These are phyloP conservation scores for Xylaria sp. DNA, from an alignment of 2,329 filamentous ascomycete species.

Conservation along the genomic window DNA sequence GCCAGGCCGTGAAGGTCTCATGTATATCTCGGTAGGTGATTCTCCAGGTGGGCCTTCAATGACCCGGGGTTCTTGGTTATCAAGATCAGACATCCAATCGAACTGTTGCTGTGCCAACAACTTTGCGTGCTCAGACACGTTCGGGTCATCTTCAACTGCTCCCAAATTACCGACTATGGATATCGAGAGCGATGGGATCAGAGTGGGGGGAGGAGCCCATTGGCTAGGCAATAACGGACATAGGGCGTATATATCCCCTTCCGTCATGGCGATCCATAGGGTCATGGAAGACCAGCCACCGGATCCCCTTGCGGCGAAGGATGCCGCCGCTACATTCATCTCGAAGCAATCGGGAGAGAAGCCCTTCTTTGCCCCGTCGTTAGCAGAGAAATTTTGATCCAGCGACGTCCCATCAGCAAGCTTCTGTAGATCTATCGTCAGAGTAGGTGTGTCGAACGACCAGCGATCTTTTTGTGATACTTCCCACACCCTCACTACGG, in stretches of 20 bases:
- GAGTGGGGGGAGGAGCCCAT: slow-evolving; percentile 80
- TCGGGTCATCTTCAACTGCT: slow-evolving; percentile 68
- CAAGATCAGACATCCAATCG: slow-evolving; percentile 74
- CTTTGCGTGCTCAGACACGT: slow-evolving; percentile 62
- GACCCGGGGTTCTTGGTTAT: slow-evolving; percentile 69
- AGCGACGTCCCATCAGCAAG: slow-evolving; percentile 83
- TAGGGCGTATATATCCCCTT: slow-evolving; percentile 91
- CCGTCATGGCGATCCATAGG: slow-evolving; percentile 93
- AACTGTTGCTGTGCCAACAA: slow-evolving; percentile 71
- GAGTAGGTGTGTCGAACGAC: slow-evolving; percentile 84
- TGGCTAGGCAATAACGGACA: slow-evolving; percentile 88
- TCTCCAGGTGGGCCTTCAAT: slow-evolving; percentile 62
- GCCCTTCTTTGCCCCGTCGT: slow-evolving; percentile 76
- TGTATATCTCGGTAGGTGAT: slow-evolving; percentile 64
- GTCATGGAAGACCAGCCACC: slow-evolving; percentile 98
- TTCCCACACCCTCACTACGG: slow-evolving; percentile 91
- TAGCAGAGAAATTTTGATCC: slow-evolving; percentile 84
- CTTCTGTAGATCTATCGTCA: slow-evolving; percentile 89
- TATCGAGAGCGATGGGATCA: slow-evolving; percentile 84
- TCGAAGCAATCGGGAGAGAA: slow-evolving; percentile 92
- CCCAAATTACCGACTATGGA: slow-evolving; percentile 81
- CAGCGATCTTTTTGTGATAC: slow-evolving; percentile 83
- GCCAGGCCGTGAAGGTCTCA: slow-evolving; percentile 66
- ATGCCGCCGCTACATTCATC: slow-evolving; percentile 92
- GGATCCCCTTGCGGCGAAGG: slow-evolving; percentile 72